Conservation (phyloP, 139 green algal genomes). For the Chlamydomonas schloesseri region DNA sequence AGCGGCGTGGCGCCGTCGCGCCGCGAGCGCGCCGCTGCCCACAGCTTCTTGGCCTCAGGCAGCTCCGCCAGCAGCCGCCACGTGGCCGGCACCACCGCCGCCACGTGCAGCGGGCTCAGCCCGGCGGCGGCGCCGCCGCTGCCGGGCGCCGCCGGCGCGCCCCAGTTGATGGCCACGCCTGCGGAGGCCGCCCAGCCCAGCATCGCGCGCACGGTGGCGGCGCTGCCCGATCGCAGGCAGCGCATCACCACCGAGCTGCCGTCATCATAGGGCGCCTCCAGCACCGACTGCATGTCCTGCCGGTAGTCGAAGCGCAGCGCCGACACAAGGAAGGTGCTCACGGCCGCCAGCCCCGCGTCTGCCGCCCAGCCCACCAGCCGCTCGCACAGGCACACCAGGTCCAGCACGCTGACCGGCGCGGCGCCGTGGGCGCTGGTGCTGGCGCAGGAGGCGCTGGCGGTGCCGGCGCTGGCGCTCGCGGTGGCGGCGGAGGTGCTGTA, state of each 20-base stretch:
- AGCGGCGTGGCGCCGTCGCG: slow-evolving; percentile 1
- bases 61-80: neutral
- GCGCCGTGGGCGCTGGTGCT: no score
- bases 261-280: neutral
- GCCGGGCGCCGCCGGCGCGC: no score
- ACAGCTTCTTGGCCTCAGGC: neutral
- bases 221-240: neutral
- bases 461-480: no score
- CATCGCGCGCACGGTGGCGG: no score
- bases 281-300: neutral
- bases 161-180: neutral
- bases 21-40: neutral
- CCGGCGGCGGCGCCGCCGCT: no score
- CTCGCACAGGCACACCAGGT: slow-evolving; percentile 23
- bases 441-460: no score
- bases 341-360: neutral
- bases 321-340: neutral
- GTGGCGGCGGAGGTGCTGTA: no score
- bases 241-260: neutral
- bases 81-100: neutral
- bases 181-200: no score
- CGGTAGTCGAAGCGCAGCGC: neutral
- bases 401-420: neutral
- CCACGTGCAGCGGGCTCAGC: neutral
- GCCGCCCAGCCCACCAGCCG: neutral